phyloP scores from a whole-genome alignment of 78 protist species.

The Emiliania huxleyi region DNA sequence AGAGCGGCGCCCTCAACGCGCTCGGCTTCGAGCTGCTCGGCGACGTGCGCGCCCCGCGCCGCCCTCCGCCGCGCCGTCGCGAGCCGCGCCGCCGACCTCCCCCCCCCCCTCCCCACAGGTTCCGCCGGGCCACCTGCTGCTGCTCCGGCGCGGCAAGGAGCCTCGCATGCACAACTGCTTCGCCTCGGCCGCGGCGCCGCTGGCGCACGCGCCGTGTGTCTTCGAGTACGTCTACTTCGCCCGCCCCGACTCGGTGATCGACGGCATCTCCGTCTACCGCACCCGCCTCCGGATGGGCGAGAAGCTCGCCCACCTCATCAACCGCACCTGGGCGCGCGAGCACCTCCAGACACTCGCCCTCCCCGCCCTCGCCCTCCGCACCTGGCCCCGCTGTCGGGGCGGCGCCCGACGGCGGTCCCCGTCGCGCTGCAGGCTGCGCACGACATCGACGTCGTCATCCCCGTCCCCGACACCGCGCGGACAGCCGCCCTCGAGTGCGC shows the following conservation, averaged over 20 bases:
- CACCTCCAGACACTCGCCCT: too few species aligned
- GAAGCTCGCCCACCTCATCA: conserved; percentile 20
- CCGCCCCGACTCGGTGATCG: conserved; percentile 56
- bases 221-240: conserved; percentile 65
- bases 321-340: not conserved
- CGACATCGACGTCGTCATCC: conserved; percentile 51
- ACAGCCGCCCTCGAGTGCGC: conserved; percentile 43
- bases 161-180: not conserved
- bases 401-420: too few species aligned
- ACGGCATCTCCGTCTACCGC: conserved; percentile 44
- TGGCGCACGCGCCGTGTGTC: conserved; percentile 33
- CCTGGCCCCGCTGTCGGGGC: too few species aligned
- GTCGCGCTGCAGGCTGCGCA: too few species aligned
- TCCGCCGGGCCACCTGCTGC: not conserved
- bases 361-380: too few species aligned
- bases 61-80: too few species aligned
- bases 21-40: conserved; percentile 28
- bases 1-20: conserved; percentile 33
- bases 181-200: not conserved
- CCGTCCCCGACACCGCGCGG: conserved; percentile 62
- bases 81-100: too few species aligned
- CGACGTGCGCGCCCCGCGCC: not conserved
- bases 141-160: not conserved
- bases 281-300: conserved; percentile 51
- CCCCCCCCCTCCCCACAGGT: too few species aligned